Conservation (phyloP, 331 rosid species). For the Cydonia oblonga region DNA sequence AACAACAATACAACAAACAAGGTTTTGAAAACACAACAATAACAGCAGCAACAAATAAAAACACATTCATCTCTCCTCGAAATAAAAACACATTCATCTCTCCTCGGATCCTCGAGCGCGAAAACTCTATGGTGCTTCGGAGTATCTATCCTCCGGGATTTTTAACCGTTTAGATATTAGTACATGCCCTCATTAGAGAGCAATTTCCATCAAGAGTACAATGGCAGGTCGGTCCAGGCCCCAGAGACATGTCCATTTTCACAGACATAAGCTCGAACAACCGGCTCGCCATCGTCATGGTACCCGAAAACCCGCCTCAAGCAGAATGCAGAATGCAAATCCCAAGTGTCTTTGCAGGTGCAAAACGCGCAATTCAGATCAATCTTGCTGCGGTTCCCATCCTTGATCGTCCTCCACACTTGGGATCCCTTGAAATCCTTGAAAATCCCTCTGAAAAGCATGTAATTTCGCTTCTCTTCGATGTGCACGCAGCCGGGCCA, state of each 20-base stretch:
- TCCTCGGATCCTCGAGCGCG: not conserved
- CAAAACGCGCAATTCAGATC: conserved; percentile 76
- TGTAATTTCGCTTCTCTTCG: conserved; percentile 74
- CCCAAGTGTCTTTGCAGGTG: conserved; percentile 61
- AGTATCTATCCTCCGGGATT: not conserved
- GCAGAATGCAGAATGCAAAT: conserved; percentile 78
- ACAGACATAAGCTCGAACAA: conserved; percentile 88
- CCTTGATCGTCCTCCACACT: conserved; percentile 79
- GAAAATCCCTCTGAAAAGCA: conserved; percentile 76
- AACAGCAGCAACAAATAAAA: not conserved
- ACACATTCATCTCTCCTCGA: not conserved
- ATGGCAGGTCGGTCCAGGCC: conserved; percentile 88
- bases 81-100: not conserved
- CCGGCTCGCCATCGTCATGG: conserved; percentile 93
- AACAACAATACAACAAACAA: not conserved
- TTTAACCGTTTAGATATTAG: not conserved
- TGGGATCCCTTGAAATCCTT: conserved; percentile 61
- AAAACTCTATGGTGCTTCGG: not conserved
- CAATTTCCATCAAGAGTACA: conserved; percentile 48
- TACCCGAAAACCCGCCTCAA: conserved; percentile 59
- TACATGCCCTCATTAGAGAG: too few relatives aligned
- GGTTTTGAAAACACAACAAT: not conserved
- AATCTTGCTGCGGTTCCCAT: conserved; percentile 45
- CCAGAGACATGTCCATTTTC: conserved; percentile 96
- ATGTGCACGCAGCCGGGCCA: conserved; percentile 89